These are phyloP conservation scores for Urtica urens DNA, from an alignment of 306 rosid species.

Conservation along the genomic window DNA sequence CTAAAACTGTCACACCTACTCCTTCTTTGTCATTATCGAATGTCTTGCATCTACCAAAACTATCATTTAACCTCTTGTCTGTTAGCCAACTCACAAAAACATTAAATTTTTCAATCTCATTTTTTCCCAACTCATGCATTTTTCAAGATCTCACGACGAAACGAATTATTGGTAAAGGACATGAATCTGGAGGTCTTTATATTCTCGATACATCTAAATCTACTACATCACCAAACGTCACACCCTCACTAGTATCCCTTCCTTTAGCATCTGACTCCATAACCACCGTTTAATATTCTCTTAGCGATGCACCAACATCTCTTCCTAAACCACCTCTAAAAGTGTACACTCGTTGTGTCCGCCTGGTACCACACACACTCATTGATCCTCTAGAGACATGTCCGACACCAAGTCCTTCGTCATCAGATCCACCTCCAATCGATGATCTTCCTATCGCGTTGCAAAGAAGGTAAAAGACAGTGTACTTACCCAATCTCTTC, in stretches of 20 bases:
- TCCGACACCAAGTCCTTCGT: not conserved
- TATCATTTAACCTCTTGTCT: not conserved
- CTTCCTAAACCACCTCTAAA: not conserved
- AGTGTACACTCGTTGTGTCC: not conserved
- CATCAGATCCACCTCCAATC: too few relatives aligned
- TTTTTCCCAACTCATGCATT: not conserved
- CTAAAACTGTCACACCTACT: not conserved
- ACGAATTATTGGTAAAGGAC: too few relatives aligned
- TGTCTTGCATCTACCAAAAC: not conserved
- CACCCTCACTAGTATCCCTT: too few relatives aligned
- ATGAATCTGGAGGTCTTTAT: too few relatives aligned
- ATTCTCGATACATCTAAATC: too few relatives aligned
- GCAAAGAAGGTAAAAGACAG: not conserved
- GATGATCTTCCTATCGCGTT: not conserved
- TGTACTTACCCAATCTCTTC: too few relatives aligned
- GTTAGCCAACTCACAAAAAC: not conserved
- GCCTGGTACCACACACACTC: not conserved
- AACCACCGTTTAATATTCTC: too few relatives aligned
- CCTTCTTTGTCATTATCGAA: not conserved
- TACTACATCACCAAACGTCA: too few relatives aligned
- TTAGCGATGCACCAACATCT: not conserved
- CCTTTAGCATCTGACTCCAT: not conserved
- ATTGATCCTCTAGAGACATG: too few relatives aligned
- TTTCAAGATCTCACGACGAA: too few relatives aligned
- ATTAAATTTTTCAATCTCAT: not conserved